Base-by-base conservation (phyloP, 2,329 filamentous ascomycete species). In the Colletotrichum godetiae region DNA sequence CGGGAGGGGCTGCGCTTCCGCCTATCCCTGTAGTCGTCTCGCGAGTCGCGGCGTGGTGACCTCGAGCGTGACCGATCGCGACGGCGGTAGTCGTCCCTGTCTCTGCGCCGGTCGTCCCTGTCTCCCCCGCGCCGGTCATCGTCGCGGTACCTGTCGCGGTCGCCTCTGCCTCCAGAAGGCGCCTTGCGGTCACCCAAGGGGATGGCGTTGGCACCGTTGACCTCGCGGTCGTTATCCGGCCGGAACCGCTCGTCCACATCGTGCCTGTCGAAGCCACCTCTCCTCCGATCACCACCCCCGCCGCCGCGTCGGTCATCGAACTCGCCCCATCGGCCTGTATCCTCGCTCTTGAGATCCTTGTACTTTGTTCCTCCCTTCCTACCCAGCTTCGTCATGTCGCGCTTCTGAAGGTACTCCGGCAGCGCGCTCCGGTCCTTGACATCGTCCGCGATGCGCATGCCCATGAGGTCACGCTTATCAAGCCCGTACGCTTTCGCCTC, bases 341-440 rank as follows among this genome's bases (percentile, higher is more conserved):
- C 97, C 84, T 99, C 96, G 15, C 87, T 90, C 81, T 92, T 92
- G 79, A 99, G 88, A 82, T 99, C 97, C 78, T 90, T 93, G 84
- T 98, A 98, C 82, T 93, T 94, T 7, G 95, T 95, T 33, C 94
- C 91, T 24, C 97, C 96, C 86, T 98, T 98, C 85, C 93, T 94
- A 27, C 97, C 97, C 31, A 99, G 84, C 85, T 95, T 96, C 15
- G 95, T 96, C 93, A 97, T 95, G 83, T 98, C 97, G 69, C 97
- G 88, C 78, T 97, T 91, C 84, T 98, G 95, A 86, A 99, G 91
- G 76, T 95, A 97, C 84, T 97, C 92, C 3, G 97, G 97, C 78
- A 99, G 84, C 1, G 95, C 86, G 78, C 97, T 94, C 58, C 94
- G 92, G 79, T 97, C 94, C 60, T 89, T 88, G 73, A 96, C 91